Base-by-base conservation (phyloP, 148 eudicot species). In the Selenicereus undatus region DNA sequence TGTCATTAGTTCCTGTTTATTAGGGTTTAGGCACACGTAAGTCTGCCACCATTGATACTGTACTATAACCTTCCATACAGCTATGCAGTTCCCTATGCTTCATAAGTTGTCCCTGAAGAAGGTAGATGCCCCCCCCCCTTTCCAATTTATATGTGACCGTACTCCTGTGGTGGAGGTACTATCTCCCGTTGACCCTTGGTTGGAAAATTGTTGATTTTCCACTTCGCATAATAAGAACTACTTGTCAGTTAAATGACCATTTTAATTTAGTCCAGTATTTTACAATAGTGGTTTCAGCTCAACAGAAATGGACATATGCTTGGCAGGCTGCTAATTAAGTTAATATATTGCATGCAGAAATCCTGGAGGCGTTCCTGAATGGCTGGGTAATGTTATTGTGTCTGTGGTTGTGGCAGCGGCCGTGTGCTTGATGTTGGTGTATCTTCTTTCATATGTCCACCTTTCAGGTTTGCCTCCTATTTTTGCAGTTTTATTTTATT, bases 391-490 rank as follows among this genome's bases (percentile, higher is more conserved):
- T 82, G 82, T 90, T 21, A 82, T 91, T 66, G 77, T 93, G 76
- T 89, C 99, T 14, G 77, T 82, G 39, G 86, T 89, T 82, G 84
- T 91, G 68, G 89, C 95, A 13, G 90, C 87, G 78, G 77, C 90
- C 36, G 83, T 93, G 71, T 96, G 98, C 84, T 88, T 96, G 88
- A 90, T 90, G 42, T 60, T 96, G 93, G 97, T 93, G 86, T 91
- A 93, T 92, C 89, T 93, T 78, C 88, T 96, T 80, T 96, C 99
- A 10, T 96, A 91, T 82, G 79, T 96, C 77, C 99, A 96, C 86
- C 89, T 89, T 76, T 96, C 99, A 96, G 99, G 99, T 95, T 75
- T 71, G 82, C 51, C 26, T 30, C 72, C 77, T 21, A 8, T 24
- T n/a, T 21, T 62, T 39, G 43, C 3, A 39, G 43, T 39, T 39